These are phyloP conservation scores for Bruguiera gymnorhiza DNA, from an alignment of 345 rosid species.

Conservation along the genomic window DNA sequence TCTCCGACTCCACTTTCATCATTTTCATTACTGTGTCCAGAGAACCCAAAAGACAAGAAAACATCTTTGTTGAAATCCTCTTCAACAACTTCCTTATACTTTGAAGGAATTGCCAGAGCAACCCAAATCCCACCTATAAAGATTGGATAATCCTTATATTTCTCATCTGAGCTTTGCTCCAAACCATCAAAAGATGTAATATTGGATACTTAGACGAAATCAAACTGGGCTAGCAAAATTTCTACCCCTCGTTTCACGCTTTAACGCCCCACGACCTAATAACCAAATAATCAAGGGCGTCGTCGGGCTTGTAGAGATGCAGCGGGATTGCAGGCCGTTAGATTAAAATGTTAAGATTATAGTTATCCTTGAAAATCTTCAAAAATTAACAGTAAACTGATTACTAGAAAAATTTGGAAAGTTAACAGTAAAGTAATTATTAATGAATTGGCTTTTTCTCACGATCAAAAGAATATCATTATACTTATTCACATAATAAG, in stretches of 20 bases:
- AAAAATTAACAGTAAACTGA: too few species aligned
- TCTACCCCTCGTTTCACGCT: slow-evolving; percentile 74
- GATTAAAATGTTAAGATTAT: too few species aligned
- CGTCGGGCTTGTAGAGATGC: slow-evolving; percentile 55
- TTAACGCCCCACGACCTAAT: slow-evolving; percentile 96
- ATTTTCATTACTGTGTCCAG: too few species aligned
- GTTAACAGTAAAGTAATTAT: too few species aligned
- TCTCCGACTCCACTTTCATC: too few species aligned
- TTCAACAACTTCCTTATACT: neutral
- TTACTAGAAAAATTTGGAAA: too few species aligned
- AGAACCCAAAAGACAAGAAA: too few species aligned
- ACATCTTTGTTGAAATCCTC: too few species aligned
- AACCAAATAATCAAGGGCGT: slow-evolving; percentile 74
- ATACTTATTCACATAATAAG: too few species aligned
- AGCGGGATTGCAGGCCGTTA: slow-evolving; percentile 57
- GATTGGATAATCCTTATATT: slow-evolving; percentile 65
- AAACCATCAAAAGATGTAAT: slow-evolving; percentile 58
- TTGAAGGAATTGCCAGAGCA: slow-evolving; percentile 84
- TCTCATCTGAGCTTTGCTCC: slow-evolving; percentile 58
- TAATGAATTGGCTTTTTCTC: too few species aligned
- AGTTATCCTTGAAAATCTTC: too few species aligned
- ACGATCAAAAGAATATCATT: too few species aligned
- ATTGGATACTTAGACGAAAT: slow-evolving; percentile 46
- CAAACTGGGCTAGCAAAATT: slow-evolving; percentile 21
- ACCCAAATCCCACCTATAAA: slow-evolving; percentile 51